These are phyloP conservation scores for Aspergillus wentii DNA, from an alignment of 495 filamentous ascomycete genomes.

Conservation along the genomic window DNA sequence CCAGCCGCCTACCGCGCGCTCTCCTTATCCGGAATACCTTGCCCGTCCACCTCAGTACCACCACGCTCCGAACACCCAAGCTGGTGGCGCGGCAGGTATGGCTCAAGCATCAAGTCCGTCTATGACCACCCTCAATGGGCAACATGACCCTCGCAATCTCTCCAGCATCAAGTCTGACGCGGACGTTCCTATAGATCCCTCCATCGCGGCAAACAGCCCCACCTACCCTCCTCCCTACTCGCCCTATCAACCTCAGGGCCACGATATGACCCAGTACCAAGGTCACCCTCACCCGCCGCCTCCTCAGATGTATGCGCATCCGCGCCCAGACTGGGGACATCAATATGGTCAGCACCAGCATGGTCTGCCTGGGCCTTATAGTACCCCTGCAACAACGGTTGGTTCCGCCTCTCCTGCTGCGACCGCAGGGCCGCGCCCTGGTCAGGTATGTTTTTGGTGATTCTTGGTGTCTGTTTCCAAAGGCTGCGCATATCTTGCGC, in stretches of 20 bases:
- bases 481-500: conserved; percentile 25
- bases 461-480: conserved; percentile 27
- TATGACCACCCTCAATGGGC: conserved; percentile 63
- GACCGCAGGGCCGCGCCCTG: conserved; percentile 57
- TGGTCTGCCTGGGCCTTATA: conserved; percentile 58
- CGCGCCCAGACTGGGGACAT: conserved; percentile 80
- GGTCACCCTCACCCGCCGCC: conserved; percentile 50
- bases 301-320: conserved; percentile 67
- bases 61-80: conserved; percentile 69
- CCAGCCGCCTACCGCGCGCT: conserved; percentile 67
- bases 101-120: conserved; percentile 98
- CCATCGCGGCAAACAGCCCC: conserved; percentile 87
- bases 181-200: conserved; percentile 98
- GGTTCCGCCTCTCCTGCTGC: conserved; percentile 54
- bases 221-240: conserved; percentile 83
- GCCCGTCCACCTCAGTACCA: conserved; percentile 53
- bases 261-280: conserved; percentile 74
- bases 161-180: conserved; percentile 84
- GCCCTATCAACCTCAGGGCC: conserved; percentile 74
- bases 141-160: conserved; percentile 58
- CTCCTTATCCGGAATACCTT: conserved; percentile 76
- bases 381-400: conserved; percentile 55
- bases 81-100: conserved; percentile 82
- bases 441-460: conserved; percentile 65
- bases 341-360: conserved; percentile 63